phyloP scores from a whole-genome alignment of 2,329 filamentous ascomycete genomes.

The Clonostachys rhizophaga region DNA sequence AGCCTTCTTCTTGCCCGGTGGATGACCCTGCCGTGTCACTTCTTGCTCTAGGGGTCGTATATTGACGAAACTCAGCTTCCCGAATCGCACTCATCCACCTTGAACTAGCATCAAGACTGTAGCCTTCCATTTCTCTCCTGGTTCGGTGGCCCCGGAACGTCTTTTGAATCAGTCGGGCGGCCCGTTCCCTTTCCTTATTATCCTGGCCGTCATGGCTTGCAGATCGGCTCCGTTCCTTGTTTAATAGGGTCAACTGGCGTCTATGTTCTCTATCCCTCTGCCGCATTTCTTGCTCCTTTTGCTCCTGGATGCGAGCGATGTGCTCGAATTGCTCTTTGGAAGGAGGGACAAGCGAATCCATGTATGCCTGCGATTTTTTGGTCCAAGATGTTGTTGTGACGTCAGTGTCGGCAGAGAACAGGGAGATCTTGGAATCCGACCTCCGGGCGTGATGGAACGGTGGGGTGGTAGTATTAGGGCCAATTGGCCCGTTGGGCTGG shows the following conservation, averaged over 20 bases:
- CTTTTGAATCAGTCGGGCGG: slow-evolving; percentile 59
- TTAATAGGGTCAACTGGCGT: slow-evolving; percentile 1
- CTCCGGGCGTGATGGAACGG: neutral
- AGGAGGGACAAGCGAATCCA: slow-evolving; percentile 44
- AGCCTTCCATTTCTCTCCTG: slow-evolving; percentile 65
- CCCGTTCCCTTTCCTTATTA: slow-evolving; percentile 21
- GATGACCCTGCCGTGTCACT: neutral
- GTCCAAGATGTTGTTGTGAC: neutral
- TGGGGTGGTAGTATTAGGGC: no score
- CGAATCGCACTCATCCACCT: slow-evolving; percentile 66
- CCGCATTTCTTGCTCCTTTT: slow-evolving; percentile 36
- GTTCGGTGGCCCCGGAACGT: slow-evolving; percentile 75
- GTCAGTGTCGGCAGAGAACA: neutral
- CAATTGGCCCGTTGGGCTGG: no score
- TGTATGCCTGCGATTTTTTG: slow-evolving; percentile 33
- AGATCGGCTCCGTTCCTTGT: no score
- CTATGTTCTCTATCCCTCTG: slow-evolving; percentile 30
- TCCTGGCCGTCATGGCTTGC: slow-evolving; percentile 8
- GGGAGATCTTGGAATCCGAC: neutral
- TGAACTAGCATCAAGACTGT: slow-evolving; percentile 63
- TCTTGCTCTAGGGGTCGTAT: slow-evolving; percentile 20
- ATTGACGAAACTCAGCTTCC: slow-evolving; percentile 49
- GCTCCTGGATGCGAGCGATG: slow-evolving; percentile 43
- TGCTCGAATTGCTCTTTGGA: slow-evolving; percentile 38
- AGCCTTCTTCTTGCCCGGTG: slow-evolving; percentile 1